Evolutionary conservation across 2,329 filamentous ascomycete species (phyloP), one percentile per base, ranked within the genome.

Genomic region (Alternaria incomplexa): DNA sequence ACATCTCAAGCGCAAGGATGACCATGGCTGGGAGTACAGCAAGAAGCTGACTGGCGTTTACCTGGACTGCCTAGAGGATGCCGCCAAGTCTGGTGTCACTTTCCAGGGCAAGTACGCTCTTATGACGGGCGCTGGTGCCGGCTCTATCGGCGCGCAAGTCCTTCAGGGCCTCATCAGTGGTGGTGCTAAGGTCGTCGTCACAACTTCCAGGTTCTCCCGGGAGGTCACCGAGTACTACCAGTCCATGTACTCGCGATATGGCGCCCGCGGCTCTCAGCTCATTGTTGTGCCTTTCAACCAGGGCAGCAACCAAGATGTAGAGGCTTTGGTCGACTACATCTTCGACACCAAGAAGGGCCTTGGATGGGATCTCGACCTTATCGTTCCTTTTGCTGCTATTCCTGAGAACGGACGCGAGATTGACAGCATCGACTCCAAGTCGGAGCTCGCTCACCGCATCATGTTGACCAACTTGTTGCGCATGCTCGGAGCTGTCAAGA

Each of bases 191-290:
- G 96, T 99, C 44, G 85, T 98, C 56, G 96, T 99, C 62, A 99
- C 96, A 13, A 99, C 96, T 17, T 97, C 93, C 77, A 90, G 96
- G 72, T 99, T 96, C 86, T 99, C 96, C 15, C 92, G 93, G 48
- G 92, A 97, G 81, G 96, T 99, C 61, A 99, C 96, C 6, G 96
- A 99, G 84, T 99, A 98, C 85, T 99, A 99, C 83, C 96, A 99
- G 83, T 90, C 93, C 61, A 98, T 99, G 92, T 99, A 99, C 81
- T 92, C 94, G 66, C 92, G 94, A 64, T 97, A 92, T 75, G 96
- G 96, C 75, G 93, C 93, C 64, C 92, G 93, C 69, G 96, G 96
- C 68, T 98, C 96, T 61, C 94, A 98, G 83, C 90, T 99, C 59
- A 93, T 99, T 44, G 96, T 99, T 58, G 96, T 98, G 58, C 96